Evolutionary conservation across 2,329 filamentous ascomycete species (phyloP), one percentile per base, ranked within the genome.

Genomic region (Sarocladiaceae sp.): DNA sequence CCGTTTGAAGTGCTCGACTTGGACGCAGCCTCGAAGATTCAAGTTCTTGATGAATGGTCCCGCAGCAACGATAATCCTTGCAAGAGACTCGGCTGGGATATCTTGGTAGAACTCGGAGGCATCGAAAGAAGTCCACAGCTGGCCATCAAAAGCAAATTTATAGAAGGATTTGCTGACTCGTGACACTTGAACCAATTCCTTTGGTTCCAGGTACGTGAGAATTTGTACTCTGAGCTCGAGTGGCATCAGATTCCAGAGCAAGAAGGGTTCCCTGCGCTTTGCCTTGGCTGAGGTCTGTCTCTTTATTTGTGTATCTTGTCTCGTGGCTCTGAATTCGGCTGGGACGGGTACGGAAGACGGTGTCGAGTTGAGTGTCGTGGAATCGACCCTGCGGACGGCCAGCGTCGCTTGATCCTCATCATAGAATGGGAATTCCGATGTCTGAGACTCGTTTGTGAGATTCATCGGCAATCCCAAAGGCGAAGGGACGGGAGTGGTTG

Each of bases 11-110:
- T 95, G 87, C 57, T 89, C 81, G 50, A 97, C 78, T 66, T 97
- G 94, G 29, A 96, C 81, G 65, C 93, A 99, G 23, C 94, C 94
- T 59, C 93, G 77, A 3, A 99, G 78, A 62, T 97, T 97, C 52
- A 99, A 77, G 60, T 96, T 84, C 59, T 88, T 88, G 51, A 97
- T 84, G 61, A 97, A 99, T 0, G 93, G 90, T 0, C 93, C 94
- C 1, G 91, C 90, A 3, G 84, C 79, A 1, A 84, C 82, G 62
- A 97, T 91, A 56, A 97, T 91, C 62, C 87, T 90, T 52, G 91
- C 83, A 46, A 99, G 72, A 1, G 89, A 88, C 57, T 89, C 84
- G 20, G 88, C 88, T 0, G 93, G 87, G 57, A 97, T 97, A 50
- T 91, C 82, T 57, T 80, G 82, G 65, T 97, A 97, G 68, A 93